Base-by-base conservation (phyloP, 2,329 filamentous ascomycete genomes). In the Tricladium varicosporioides region DNA sequence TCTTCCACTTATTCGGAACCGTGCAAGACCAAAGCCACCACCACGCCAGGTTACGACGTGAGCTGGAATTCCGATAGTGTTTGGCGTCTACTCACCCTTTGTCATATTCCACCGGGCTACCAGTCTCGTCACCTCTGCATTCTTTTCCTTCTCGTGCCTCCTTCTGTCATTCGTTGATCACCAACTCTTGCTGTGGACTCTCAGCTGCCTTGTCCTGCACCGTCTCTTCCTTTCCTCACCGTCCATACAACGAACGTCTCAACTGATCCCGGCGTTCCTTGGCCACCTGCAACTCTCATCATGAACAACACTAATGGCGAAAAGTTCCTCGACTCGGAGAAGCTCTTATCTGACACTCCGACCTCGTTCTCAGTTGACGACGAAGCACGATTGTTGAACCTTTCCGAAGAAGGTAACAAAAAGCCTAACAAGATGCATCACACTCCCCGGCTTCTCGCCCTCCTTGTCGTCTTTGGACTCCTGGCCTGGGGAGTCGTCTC, bases 401-500 rank as follows among this genome's bases (percentile, higher is more conserved):
- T 5, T 18, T 19, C 33, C 11, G 45, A 32, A 33, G 48, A 54
- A 22, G 51, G 14, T 36, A 32, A 42, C 15, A 47, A 10, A n/a
- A 56, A 60, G 40, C 53, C 48, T 33, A 54, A 59, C 54, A 71
- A 62, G 48, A 78, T 78, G 76, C 69, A 68, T 51, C 73, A 71
- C 27, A 59, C 74, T 49, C 72, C 72, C 53, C 62, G 61, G 44
- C 71, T 73, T 53, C 65, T 76, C 33, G 59, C 76, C 40, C 62
- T 67, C 42, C 45, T 74, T 8, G 53, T 73, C 14, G 49, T 71
- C 46, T 57, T 71, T 57, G 53, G 65, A 47, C 60, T 71, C 22
- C 62, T 74, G 43, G 66, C 69, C 33, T 65, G 74, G 49, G 72
- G 74, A 15, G 59, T 76, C 49, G 66, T 71, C 27, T 70, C 70